Evolutionary conservation across 192 early-diverging fungal genomes (phyloP), one percentile per base, ranked within the genome.

Genomic region (Dissophora globulifera): DNA sequence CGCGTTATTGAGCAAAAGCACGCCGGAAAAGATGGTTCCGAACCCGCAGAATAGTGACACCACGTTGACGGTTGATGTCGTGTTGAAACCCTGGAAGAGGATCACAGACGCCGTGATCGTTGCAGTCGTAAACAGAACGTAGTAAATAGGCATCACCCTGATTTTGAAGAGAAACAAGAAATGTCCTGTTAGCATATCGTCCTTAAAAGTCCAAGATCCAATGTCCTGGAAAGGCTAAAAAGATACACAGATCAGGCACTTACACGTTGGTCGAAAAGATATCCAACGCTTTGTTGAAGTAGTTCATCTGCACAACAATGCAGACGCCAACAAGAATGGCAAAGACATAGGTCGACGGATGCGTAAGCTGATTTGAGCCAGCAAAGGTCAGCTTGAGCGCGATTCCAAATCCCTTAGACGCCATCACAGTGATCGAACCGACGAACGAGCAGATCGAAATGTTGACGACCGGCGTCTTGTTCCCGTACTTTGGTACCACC

Each of bases 231-330:
- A n/a, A n/a, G n/a, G n/a, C n/a, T n/a, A n/a, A n/a, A n/a, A n/a
- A n/a, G 38, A 17, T 33, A 26, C 3, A 53, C 26, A 17, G 43
- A 42, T 7, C 40, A 19, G 2, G 0, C 15, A 74, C 84, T 79
- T 83, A 86, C 86, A 94, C 76, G 70, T 96, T 96, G 49, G 96
- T 97, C 23, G 92, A 93, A 74, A 96, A 98, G 60, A 90, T 81
- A 65, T 94, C 94, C 29, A 98, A 81, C 19, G 96, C 94, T 83
- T 97, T 98, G 85, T 98, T 98, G 62, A 98, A 95, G 80, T 97
- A 98, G 80, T 98, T 98, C 89, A 97, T 93, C 83, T 98, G 96
- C 30, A 92, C 90, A n/a, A 97, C 81, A 54, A 95, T 95, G 70
- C 93, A 95, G 3, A 90, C 76, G 4, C 79, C 80, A 25, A 95